Base-by-base conservation (phyloP, 108 stramenopile species). In the Seminavis robusta region DNA sequence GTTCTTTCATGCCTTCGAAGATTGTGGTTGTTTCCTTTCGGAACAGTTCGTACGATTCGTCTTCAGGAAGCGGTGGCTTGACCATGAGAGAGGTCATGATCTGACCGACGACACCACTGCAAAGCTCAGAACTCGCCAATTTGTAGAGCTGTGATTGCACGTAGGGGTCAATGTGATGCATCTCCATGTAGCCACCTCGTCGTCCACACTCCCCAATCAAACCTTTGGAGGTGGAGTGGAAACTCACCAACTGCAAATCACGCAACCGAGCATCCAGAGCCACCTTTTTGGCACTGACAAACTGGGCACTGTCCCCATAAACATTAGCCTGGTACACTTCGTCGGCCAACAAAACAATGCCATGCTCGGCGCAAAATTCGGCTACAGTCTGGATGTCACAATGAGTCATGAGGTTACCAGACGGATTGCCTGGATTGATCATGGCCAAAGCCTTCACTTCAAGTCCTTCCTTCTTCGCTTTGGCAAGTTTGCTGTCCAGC, bases 291-390 rank as follows among this genome's bases (percentile, higher is more conserved):
- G 86, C 86, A 36, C 88, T 90, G 50, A 71, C 60, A 61, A 97
- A 98, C 38, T 74, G 17, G 37, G 57, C 61, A 11, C 71, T 73
- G 7, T 83, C 66, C 20, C 55, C 61, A 52, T 94, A 98, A 4
- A 98, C 79, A 73, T 98, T 98, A 33, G 84, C 83, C 62, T 98
- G 98, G 52, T 98, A 98, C 9, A 98, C 98, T 75, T 98, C 96
- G 66, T 98, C 98, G 1, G 95, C 94, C 21, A 96, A 41, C 17
- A 98, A 59, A 24, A 96, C 88, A 43, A 98, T 63, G 49, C 79
- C 77, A 54, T 91, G 70, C 32, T 87, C 69, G n/a, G 69, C 59
- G 51, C 92, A 94, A 73, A 97, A 97, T 47, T 61, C 30, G 9
- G 87, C 77, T 20, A 98, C 79, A 49, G 81, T 92, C 31, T 79